Conservation (phyloP, 306 rosid species). For the Dryas octopetala region DNA sequence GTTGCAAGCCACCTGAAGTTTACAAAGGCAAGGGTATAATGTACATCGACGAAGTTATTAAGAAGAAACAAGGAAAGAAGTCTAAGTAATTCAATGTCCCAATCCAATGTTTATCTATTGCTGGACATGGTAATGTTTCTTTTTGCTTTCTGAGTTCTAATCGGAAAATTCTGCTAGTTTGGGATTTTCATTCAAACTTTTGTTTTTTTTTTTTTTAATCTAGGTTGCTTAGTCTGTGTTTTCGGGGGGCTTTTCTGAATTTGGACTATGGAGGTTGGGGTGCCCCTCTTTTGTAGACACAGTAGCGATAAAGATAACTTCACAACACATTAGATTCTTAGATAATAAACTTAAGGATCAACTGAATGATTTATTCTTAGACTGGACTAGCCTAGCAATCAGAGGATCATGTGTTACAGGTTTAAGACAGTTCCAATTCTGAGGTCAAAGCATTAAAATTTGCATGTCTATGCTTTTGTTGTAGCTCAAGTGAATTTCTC, state of each 20-base stretch:
- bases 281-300: background rate
- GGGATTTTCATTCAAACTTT: background rate
- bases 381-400: background rate
- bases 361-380: background rate
- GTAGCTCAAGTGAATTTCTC: too few relatives aligned
- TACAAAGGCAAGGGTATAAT: constrained; percentile 95
- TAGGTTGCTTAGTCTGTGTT: background rate
- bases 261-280: background rate
- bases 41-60: constrained; percentile 76
- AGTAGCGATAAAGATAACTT: background rate
- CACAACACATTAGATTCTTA: background rate
- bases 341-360: background rate
- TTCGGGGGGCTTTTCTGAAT: background rate
- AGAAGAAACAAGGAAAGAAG: constrained; percentile 84
- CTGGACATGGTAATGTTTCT: constrained; percentile 1
- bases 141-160: background rate
- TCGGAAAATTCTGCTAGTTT: background rate
- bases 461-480: background rate
- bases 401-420: background rate
- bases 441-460: background rate
- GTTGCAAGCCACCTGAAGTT: constrained; percentile 84
- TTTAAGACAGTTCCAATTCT: background rate
- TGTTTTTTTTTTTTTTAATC: background rate
- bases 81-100: constrained; percentile 48
- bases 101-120: background rate